phyloP scores from a whole-genome alignment of 805 yeast species.

The Yamadazyma paraphyllophila region DNA sequence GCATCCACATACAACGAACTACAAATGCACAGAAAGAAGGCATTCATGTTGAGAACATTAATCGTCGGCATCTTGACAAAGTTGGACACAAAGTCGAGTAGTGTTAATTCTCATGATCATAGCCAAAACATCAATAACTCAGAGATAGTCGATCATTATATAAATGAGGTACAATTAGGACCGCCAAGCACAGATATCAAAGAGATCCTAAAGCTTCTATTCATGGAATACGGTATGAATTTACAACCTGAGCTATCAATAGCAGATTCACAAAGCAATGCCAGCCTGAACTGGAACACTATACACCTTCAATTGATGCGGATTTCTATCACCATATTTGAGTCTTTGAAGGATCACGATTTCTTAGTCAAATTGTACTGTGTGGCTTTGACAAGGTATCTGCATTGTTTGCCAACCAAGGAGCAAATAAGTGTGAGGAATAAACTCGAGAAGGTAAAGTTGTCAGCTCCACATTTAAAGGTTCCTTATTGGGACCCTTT shows the following conservation, averaged over 20 bases:
- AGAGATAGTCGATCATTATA: not conserved
- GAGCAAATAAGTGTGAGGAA: conserved; percentile 54
- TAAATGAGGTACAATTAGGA: not conserved
- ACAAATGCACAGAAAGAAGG: conserved; percentile 62
- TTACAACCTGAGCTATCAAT: conserved; percentile 28
- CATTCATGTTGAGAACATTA: conserved; percentile 66
- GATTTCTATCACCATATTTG: conserved; percentile 52
- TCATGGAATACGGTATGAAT: conserved; percentile 54
- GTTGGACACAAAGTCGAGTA: too few species aligned
- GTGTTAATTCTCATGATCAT: not conserved
- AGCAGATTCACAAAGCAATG: conserved; percentile 20
- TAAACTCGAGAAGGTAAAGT: conserved; percentile 23
- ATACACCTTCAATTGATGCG: conserved; percentile 57
- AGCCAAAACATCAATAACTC: conserved; percentile 1
- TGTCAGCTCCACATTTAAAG: conserved; percentile 21
- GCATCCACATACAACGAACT: conserved; percentile 63
- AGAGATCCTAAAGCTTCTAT: conserved; percentile 24
- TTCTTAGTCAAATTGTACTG: conserved; percentile 45
- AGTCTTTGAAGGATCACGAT: conserved; percentile 45
- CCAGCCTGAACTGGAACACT: conserved; percentile 46
- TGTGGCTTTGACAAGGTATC: conserved; percentile 53
- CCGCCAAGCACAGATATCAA: conserved; percentile 1
- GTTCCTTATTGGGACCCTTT: conserved; percentile 72
- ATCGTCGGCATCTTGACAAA: conserved; percentile 32
- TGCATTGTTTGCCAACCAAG: conserved; percentile 49